Conservation (phyloP, 306 rosid genomes). For the Elaeagnus macrophylla region DNA sequence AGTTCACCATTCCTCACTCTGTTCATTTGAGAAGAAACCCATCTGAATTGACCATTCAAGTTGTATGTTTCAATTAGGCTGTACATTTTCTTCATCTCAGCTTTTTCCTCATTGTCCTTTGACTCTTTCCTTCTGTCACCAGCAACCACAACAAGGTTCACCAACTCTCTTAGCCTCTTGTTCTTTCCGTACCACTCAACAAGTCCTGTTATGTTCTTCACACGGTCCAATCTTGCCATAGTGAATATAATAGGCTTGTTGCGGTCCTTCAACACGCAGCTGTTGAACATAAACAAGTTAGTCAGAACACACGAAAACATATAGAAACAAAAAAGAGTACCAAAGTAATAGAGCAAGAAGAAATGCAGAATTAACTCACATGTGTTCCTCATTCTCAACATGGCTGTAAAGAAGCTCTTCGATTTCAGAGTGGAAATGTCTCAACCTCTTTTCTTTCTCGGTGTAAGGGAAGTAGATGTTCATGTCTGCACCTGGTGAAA, state of each 20-base stretch:
- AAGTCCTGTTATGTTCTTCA: constrained; percentile 91
- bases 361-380: constrained; percentile 36
- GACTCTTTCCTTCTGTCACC: constrained; percentile 98
- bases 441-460: constrained; percentile 54
- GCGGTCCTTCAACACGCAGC: constrained; percentile 85
- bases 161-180: constrained; percentile 66
- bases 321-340: not conserved
- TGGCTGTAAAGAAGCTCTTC: constrained; percentile 88
- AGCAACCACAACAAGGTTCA: constrained; percentile 90
- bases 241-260: constrained; percentile 95
- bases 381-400: constrained; percentile 81
- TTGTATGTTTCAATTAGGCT: constrained; percentile 73
- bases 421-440: constrained; percentile 71
- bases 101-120: constrained; percentile 80
- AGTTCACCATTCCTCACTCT: constrained; percentile 91
- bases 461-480: constrained; percentile 77
- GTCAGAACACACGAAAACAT: too few relatives aligned
- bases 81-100: constrained; percentile 91
- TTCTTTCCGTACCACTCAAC: constrained; percentile 98
- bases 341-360: not conserved
- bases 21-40: constrained; percentile 98
- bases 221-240: constrained; percentile 98
- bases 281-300: constrained; percentile 7
- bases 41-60: constrained; percentile 85
- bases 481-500: constrained; percentile 94